These are phyloP conservation scores for Cercophora samala DNA, from an alignment of 495 filamentous ascomycete species.

Conservation along the genomic window DNA sequence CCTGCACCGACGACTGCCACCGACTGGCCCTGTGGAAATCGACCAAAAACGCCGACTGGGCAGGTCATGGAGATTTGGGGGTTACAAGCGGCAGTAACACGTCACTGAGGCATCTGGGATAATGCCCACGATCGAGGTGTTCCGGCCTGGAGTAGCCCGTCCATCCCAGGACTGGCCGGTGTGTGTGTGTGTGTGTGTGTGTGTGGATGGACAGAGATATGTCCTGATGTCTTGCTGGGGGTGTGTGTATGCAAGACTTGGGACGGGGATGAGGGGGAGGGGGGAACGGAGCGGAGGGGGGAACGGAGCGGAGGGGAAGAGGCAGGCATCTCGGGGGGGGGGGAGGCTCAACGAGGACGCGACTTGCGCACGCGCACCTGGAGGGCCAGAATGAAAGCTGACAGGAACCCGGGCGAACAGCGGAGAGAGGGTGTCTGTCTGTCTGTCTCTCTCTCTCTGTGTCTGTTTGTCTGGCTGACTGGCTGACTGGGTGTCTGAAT, in stretches of 20 bases:
- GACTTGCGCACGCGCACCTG: slow-evolving; percentile 11
- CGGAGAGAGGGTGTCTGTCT: neutral
- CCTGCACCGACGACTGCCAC: slow-evolving; percentile 16
- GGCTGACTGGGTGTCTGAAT: neutral
- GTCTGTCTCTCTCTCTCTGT: neutral
- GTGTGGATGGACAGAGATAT: neutral
- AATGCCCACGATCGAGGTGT: slow-evolving; percentile 32
- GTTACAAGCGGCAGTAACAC: slow-evolving; percentile 40
- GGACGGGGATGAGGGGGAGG: neutral
- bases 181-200: neutral
- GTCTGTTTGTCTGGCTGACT: neutral
- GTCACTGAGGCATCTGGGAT: slow-evolving; percentile 40
- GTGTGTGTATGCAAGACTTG: neutral
- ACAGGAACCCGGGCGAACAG: slow-evolving; percentile 2
- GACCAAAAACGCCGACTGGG: slow-evolving; percentile 26
- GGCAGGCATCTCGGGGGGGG: neutral
- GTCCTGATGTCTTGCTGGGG: neutral
- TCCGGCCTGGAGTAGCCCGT: slow-evolving; percentile 5
- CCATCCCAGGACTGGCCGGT: slow-evolving; percentile 13
- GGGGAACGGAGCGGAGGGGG: neutral
- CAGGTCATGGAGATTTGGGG: slow-evolving; percentile 17
- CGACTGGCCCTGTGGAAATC: slow-evolving; percentile 25
- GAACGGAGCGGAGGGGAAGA: slow-evolving; percentile 2
- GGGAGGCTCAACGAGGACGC: slow-evolving; percentile 11
- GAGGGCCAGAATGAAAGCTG: slow-evolving; percentile 3